phyloP scores from a whole-genome alignment of 345 rosid genomes.

The Eucalyptus albens region DNA sequence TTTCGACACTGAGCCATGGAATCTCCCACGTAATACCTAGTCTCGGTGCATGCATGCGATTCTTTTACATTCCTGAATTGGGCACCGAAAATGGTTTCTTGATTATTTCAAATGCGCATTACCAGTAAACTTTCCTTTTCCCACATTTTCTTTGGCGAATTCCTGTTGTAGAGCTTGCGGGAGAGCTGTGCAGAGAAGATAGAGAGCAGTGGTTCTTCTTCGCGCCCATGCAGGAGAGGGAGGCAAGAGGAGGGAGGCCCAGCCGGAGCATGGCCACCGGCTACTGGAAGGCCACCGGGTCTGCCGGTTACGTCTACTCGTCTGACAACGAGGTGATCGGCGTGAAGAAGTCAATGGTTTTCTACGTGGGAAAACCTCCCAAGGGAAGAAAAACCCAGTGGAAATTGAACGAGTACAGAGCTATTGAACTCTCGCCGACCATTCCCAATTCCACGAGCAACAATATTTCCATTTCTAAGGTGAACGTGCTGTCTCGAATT shows the following conservation, averaged over 20 bases:
- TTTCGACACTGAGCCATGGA: neutral
- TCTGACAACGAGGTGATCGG: slow-evolving; percentile 56
- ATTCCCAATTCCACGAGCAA: neutral
- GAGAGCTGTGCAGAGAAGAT: slow-evolving; percentile 52
- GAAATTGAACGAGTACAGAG: slow-evolving; percentile 88
- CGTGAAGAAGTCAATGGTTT: slow-evolving; percentile 82
- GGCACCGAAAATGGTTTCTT: neutral
- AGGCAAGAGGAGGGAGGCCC: slow-evolving; percentile 72
- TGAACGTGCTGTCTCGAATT: neutral
- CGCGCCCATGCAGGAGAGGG: slow-evolving; percentile 69
- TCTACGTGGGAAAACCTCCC: slow-evolving; percentile 78
- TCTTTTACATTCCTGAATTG: neutral
- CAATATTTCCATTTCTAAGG: neutral
- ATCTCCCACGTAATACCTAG: neutral
- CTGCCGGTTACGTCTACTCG: slow-evolving; percentile 70
- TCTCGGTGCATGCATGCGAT: neutral
- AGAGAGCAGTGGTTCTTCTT: slow-evolving; percentile 95
- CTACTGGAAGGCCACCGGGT: slow-evolving; percentile 94
- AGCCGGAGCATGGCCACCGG: slow-evolving; percentile 65
- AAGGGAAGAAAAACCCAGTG: slow-evolving; percentile 67
- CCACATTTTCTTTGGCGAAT: neutral
- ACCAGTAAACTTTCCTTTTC: neutral
- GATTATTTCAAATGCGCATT: neutral
- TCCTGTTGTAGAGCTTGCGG: slow-evolving; percentile 38
- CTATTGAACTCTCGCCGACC: slow-evolving; percentile 17